These are phyloP conservation scores for Zasmidium citrigriseum DNA, from an alignment of 2,329 filamentous ascomycete species.

Conservation along the genomic window DNA sequence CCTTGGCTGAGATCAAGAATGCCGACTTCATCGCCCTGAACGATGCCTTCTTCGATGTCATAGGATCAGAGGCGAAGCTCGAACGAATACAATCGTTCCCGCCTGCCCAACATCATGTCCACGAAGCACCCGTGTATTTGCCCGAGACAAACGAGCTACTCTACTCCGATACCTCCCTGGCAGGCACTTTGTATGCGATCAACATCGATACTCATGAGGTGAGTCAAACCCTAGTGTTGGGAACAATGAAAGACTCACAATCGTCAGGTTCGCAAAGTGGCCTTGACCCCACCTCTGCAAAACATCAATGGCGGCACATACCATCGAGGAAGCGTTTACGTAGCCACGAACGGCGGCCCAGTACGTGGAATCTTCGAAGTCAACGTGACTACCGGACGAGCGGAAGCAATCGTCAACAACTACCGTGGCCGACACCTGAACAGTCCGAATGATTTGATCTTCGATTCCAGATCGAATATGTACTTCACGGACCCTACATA, in stretches of 20 bases:
- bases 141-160: constrained; percentile 29
- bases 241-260: neutral
- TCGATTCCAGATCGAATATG: constrained; percentile 46
- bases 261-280: constrained; percentile 18
- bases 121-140: constrained; percentile 31
- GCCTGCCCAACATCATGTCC: constrained; percentile 19
- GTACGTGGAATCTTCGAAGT: constrained; percentile 24
- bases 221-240: neutral
- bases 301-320: constrained; percentile 31
- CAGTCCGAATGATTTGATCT: constrained; percentile 59
- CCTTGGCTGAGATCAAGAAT: constrained; percentile 17
- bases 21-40: constrained; percentile 31
- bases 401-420: constrained; percentile 54
- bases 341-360: constrained; percentile 26
- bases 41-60: constrained; percentile 26
- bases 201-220: constrained; percentile 24
- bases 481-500: constrained; percentile 35
- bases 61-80: constrained; percentile 28
- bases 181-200: constrained; percentile 26
- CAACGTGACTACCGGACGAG: constrained; percentile 18
- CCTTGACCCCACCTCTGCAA: constrained; percentile 21
- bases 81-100: constrained; percentile 27
- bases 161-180: constrained; percentile 27
- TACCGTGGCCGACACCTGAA: constrained; percentile 63
- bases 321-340: constrained; percentile 24